Evolutionary conservation across 805 yeast genomes (phyloP), one percentile per base, ranked within the genome.

Genomic region (Zygosaccharomyces rouxii): DNA sequence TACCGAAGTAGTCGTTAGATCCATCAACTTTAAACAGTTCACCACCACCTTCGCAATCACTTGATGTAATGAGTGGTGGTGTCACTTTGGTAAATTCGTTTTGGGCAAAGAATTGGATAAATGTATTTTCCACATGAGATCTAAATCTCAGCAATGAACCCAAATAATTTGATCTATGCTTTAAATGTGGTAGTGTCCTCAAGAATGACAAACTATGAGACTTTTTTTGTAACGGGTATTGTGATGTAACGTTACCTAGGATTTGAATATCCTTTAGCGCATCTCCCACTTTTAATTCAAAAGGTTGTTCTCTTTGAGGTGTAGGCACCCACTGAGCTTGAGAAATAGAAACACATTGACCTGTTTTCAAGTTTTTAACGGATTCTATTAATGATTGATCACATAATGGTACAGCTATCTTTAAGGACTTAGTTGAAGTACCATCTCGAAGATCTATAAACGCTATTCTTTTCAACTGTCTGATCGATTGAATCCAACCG

Each of bases 41-140:
- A 4, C 98, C 98, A 3, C 96, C 97, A 14, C 99, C 98, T 69
- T 94, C 99, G 63, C 98, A 92, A 64, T 94, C 99, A 1, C 95
- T 80, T 9, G 87, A 74, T 0, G 99, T 94, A 19, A 92, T 69
- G 10, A 92, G 58, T 6, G 99, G 99, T 3, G 98, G 95, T 22
- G 82, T 73, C 0, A 87, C 89, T 69, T 88, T 90, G 11, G 74
- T 68, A 55, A 87, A 89, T 11, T 76, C 76, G 16, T 75, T 57
- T 0, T 60, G 47, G 16, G 72, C 68, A 63, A 88, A 87, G 56
- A 79, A 87, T 2, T 70, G 70, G 35, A 74, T 67, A 6, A 89
- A 56, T 26, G 71, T 64, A 1, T 69, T 54, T 55, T 88, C 89
- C 1, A 86, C 71, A 40, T 70, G 71, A 0, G 97, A 86, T 56